These are phyloP conservation scores for Dendrothele bispora DNA, from an alignment of 768 basidiomycete species.

Conservation along the genomic window DNA sequence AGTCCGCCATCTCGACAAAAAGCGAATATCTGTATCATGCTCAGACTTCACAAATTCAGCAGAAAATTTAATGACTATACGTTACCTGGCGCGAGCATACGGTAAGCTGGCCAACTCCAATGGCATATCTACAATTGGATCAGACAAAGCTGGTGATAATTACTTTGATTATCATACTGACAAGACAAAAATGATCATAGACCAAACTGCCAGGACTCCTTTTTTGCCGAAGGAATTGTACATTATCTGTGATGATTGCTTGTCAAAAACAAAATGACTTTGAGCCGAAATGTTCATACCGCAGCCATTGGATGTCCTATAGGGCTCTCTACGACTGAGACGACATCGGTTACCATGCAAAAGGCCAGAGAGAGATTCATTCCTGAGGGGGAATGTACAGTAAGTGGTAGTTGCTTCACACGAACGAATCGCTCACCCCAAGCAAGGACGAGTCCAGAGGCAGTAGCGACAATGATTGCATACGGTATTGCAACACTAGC, in stretches of 20 bases:
- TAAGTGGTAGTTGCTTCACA: background rate
- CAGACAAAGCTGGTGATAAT: too few species aligned
- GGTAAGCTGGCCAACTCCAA: too few species aligned
- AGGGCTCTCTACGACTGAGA: slow-evolving; percentile 24
- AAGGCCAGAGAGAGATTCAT: slow-evolving; percentile 55
- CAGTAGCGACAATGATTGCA: slow-evolving; percentile 52
- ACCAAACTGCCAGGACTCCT: slow-evolving; percentile 54
- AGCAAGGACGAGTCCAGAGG: slow-evolving; percentile 46
- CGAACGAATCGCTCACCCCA: slow-evolving; percentile 32
- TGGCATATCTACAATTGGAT: too few species aligned
- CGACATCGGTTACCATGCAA: slow-evolving; percentile 53
- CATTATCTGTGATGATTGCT: slow-evolving; percentile 39
- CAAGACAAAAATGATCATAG: slow-evolving; percentile 49
- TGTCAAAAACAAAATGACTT: slow-evolving; percentile 39
- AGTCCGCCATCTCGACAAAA: slow-evolving; percentile 45
- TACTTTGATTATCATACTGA: slow-evolving; percentile 34
- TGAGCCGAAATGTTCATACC: slow-evolving; percentile 24
- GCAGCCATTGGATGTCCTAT: slow-evolving; percentile 40
- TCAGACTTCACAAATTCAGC: too few species aligned
- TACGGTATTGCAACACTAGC: slow-evolving; percentile 58
- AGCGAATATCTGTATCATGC: slow-evolving; percentile 48
- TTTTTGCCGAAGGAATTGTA: slow-evolving; percentile 45
- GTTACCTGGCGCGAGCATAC: too few species aligned
- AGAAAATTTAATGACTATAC: too few species aligned
- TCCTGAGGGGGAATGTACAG: slow-evolving; percentile 29